Base-by-base conservation (phyloP, 2,329 filamentous ascomycete species). In the Neonectria ditissima region DNA sequence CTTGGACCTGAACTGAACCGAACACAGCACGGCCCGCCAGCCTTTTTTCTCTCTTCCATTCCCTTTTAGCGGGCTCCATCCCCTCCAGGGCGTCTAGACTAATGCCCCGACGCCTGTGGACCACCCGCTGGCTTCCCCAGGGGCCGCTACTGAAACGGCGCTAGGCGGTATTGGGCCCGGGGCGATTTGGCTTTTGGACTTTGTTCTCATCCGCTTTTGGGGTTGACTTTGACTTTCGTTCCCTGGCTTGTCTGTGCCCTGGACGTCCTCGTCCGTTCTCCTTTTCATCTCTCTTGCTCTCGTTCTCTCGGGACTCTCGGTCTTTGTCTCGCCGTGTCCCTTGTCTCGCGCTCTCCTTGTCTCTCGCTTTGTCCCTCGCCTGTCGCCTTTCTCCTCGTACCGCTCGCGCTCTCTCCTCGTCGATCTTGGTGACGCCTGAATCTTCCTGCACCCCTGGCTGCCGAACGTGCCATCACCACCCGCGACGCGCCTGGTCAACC, bases 81-180 rank as follows among this genome's bases (percentile, higher is more conserved):
- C 39, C n/a, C n/a, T 43, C 44, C 45, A 22, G 18, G 14, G 20
- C 32, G 51, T 50, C 34, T 48, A 51, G 48, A 39, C 44, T 48
- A 39, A 39, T 26, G 50, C 24, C 52, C 45, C 48, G 62, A 30
- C 50, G 47, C 54, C 50, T 45, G 59, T 63, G 59, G 67, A 62
- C 70, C 70, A 72, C 62, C 62, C 61, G 63, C 50, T 59, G 53
- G 39, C 56, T 62, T 54, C 56, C 52, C 51, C 53, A 22, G 59
- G 62, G 69, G 59, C 41, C 26, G 48, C 59, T 64, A 67, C 57
- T 71, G 69, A 71, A 71, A 72, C 69, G 28, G 51, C 69, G 65
- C 68, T 69, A 72, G 61, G 28, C 68, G 45, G 30, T 3, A 30
- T 67, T 57, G 9, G 59, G n/a, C 16, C 10, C 16, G 4, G 14